Conservation (phyloP, 2,329 filamentous ascomycete species). For the Venturia aucupariae region DNA sequence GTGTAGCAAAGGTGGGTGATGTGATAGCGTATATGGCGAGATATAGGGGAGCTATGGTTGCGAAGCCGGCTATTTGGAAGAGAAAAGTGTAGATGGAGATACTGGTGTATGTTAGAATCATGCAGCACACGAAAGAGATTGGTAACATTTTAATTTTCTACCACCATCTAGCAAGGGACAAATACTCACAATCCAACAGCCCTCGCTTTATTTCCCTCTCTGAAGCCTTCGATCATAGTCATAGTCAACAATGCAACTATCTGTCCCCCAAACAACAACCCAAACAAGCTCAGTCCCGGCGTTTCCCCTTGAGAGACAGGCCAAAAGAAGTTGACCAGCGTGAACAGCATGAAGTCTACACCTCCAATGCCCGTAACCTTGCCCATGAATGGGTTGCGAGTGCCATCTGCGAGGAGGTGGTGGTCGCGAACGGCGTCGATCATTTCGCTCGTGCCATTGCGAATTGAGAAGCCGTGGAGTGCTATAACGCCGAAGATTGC, state of each 20-base stretch:
- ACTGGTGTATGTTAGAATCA: not conserved
- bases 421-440: not conserved
- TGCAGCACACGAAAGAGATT: not conserved
- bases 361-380: not conserved
- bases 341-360: slow-evolving; percentile 5
- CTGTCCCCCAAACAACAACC: not conserved
- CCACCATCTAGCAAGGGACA: not conserved
- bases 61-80: slow-evolving; percentile 6
- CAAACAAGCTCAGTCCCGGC: not conserved
- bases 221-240: slow-evolving; percentile 6
- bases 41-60: not conserved
- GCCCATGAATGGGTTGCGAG: not conserved
- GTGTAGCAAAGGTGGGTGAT: slow-evolving; percentile 3
- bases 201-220: slow-evolving; percentile 10
- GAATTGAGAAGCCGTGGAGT: slow-evolving; percentile 10
- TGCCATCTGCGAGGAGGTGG: slow-evolving; percentile 1
- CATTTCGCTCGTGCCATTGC: slow-evolving; percentile 7
- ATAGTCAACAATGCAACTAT: not conserved
- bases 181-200: not conserved
- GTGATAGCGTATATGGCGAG: slow-evolving; percentile 1
- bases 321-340: slow-evolving; percentile 11
- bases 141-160: not conserved
- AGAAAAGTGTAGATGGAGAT: not conserved
- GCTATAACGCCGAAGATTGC: not conserved
- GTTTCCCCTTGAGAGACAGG: not conserved